Conservation (phyloP, 179 eudicot species). For the Sideroxylon spinosum region DNA sequence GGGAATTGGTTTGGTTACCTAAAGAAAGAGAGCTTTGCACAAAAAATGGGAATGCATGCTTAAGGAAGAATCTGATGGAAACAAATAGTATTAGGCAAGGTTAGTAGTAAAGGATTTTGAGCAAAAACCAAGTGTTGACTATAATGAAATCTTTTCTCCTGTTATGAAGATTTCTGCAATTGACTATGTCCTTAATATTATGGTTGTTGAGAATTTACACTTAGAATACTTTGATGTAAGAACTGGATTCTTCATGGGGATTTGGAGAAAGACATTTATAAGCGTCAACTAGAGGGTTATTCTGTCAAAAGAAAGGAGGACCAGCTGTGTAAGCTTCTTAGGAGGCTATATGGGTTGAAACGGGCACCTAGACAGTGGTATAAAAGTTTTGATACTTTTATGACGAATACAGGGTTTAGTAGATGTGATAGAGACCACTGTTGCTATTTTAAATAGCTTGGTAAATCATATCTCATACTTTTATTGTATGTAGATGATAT, state of each 20-base stretch:
- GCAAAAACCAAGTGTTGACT: slow-evolving; percentile 1
- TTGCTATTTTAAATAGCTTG: neutral
- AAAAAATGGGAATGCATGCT: neutral
- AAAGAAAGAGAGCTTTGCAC: neutral
- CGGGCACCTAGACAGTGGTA: neutral
- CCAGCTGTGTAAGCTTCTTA: neutral
- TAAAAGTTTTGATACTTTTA: neutral
- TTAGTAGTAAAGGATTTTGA: slow-evolving; percentile 2
- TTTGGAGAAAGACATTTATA: neutral
- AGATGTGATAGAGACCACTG: neutral
- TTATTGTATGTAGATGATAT: slow-evolving; percentile 3
- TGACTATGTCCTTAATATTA: neutral
- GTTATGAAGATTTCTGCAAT: neutral
- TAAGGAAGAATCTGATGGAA: neutral
- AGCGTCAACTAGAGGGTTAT: neutral
- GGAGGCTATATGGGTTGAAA: neutral
- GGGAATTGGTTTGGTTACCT: neutral
- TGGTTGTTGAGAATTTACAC: neutral
- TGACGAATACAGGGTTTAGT: neutral
- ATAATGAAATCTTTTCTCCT: neutral
- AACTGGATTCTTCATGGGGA: neutral
- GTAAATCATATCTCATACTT: neutral
- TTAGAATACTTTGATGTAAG: neutral
- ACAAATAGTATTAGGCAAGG: neutral
- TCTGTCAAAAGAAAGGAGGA: neutral